Conservation (phyloP, 225 moss, liverwort and hornwort species). For the Neckera pumila region DNA sequence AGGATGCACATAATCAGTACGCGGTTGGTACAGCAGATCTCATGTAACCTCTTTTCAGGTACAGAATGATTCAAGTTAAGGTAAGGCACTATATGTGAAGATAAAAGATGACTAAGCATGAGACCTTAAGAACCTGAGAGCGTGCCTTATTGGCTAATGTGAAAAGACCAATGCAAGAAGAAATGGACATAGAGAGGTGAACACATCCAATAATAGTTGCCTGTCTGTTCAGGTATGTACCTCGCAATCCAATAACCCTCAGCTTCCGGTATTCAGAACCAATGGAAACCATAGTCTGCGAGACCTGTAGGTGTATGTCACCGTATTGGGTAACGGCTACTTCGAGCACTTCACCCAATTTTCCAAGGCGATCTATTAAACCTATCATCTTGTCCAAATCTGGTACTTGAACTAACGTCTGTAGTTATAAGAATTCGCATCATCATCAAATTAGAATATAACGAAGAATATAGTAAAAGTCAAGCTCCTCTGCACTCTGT, state of each 20-base stretch:
- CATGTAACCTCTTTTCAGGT: neutral
- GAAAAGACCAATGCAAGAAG: neutral
- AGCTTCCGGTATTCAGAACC: conserved; percentile 80
- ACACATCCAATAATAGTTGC: neutral
- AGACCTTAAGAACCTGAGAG: neutral
- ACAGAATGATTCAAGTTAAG: neutral
- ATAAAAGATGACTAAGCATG: neutral
- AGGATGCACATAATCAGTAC: neutral
- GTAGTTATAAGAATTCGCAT: neutral
- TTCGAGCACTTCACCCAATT: conserved; percentile 80
- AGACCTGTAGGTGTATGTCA: conserved; percentile 83
- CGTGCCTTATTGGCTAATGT: neutral
- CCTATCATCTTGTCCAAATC: conserved; percentile 61
- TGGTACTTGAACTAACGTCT: conserved; percentile 91
- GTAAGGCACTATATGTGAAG: neutral
- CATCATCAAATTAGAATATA: neutral
- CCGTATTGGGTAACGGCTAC: conserved; percentile 89
- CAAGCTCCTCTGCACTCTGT: neutral
- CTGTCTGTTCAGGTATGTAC: conserved; percentile 8
- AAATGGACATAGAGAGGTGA: neutral
- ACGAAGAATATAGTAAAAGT: neutral
- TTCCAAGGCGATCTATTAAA: conserved; percentile 79
- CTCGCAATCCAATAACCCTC: conserved; percentile 63
- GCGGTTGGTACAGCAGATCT: neutral
- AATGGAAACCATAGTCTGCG: conserved; percentile 74